Base-by-base conservation (phyloP, 2,329 filamentous ascomycete species). In the Fusarium marasasianum region DNA sequence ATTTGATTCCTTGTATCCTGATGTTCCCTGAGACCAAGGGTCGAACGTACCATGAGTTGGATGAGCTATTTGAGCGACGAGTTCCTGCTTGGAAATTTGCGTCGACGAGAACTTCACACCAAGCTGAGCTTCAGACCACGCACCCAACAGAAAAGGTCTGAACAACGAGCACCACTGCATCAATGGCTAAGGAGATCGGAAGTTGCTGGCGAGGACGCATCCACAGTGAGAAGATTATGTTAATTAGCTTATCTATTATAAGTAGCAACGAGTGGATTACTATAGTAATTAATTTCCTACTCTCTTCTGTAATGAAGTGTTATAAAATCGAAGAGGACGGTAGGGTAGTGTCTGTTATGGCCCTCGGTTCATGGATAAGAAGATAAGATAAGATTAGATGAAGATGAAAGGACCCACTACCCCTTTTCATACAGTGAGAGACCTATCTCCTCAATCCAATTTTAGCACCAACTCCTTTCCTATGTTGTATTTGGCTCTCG, bases 131-230 rank as follows among this genome's bases (percentile, higher is more conserved):
- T 7, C 11, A 35, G 31, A 31, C 31, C 22, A 24, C 6, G 6
- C 6, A 3, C 3, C 1, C 0, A 1, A 15, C 15, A 51, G 22
- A 35, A 9, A 51, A 35, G 12, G 48, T 35, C 6, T 51, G 8
- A 35, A 24, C 1, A 24, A 44, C 12, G 4, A 41, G 12, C 12
- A n/a, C 14, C 7, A 22, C 20, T n/a, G 4, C 14, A 13, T 37
- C 12, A 22, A 41, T n/a, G 8, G 20, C 8, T 11, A 13, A 41
- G 40, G 22, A 8, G 20, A 41, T n/a, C 20, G 40, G 20, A 41
- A 10, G 12, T 14, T 13, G 7, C 11, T n/a, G 40, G 10, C 22
- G 8, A 15, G 40, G 22, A 43, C 9, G n/a, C 40, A n/a, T 5
- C 6, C 10, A 43, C n/a, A 15, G n/a, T 43, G 14, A 24, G 41